These are phyloP conservation scores for Ogataea saltuana DNA, from an alignment of 805 yeast species.

Conservation along the genomic window DNA sequence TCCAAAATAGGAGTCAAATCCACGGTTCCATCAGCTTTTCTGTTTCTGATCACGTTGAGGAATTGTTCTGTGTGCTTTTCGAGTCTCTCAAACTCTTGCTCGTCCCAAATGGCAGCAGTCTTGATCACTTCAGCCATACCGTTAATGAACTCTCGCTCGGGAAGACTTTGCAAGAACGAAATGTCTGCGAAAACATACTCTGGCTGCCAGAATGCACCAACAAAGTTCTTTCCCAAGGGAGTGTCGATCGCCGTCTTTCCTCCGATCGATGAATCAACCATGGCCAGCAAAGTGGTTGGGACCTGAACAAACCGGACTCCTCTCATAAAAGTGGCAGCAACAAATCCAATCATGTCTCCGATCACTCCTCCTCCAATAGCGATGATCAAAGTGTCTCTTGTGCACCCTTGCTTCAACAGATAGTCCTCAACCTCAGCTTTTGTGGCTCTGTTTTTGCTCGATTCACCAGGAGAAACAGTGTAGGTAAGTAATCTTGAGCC, in stretches of 20 bases:
- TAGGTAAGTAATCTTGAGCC: conserved; percentile 69
- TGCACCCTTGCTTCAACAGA: conserved; percentile 79
- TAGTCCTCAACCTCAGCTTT: conserved; percentile 94
- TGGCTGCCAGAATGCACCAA: conserved; percentile 99
- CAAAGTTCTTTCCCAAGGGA: conserved; percentile 90
- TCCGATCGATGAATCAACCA: conserved; percentile 98
- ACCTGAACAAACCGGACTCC: conserved; percentile 93
- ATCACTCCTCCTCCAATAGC: conserved; percentile 99
- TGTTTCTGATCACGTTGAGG: conserved; percentile 59
- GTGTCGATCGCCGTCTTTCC: conserved; percentile 99
- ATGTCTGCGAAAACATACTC: conserved; percentile 84
- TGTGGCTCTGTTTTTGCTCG: conserved; percentile 81
- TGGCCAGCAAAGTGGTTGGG: conserved; percentile 90
- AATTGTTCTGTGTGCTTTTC: conserved; percentile 75
- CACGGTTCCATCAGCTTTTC: conserved; percentile 46
- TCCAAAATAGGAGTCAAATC: conserved; percentile 70
- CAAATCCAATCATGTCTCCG: conserved; percentile 98
- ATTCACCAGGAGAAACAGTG: conserved; percentile 89
- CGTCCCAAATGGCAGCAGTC: conserved; percentile 98
- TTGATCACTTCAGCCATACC: conserved; percentile 99
- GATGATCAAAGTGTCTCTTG: conserved; percentile 90
- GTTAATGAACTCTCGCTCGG: conserved; percentile 91
- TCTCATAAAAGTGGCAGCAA: conserved; percentile 99
- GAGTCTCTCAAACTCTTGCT: conserved; percentile 77
- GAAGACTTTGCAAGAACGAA: conserved; percentile 81